Base-by-base conservation (phyloP, 441 rosid species). In the Gossypium trilobum region DNA sequence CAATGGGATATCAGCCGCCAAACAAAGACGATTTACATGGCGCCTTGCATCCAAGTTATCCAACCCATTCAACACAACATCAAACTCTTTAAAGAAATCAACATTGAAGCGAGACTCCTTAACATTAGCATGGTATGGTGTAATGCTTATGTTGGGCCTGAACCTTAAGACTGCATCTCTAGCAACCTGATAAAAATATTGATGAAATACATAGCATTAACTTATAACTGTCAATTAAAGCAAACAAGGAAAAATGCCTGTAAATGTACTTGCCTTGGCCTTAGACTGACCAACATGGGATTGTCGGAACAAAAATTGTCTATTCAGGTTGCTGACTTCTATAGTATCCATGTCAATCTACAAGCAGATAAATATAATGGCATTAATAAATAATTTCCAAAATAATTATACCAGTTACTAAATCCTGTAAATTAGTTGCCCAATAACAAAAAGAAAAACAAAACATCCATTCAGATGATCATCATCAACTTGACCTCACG, bases 281-380 rank as follows among this genome's bases (percentile, higher is more conserved):
- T 95, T 95, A 19, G 99, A 95, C 81, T 81, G 99, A 68, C 99
- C 97, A 66, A 95, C 99, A 85, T 95, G 99, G 42, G 87, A 89
- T 52, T 86, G 85, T 58, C 99, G 91, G 79, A 95, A 95, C 69
- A 95, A 80, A 82, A 95, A 92, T 70, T 95, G 99, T 75, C 99
- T 87, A 78, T 95, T 95, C 71, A 95, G 88, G 87, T 95, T 95
- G 80, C 99, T 95, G 64, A 95, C 99, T 92, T 95, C 99, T 76
- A 95, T 95, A 9, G 97, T 91, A 70, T 95, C 99, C 99, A 95
- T 89, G 82, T 95, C 99, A 80, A 95, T 95, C 99, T 94, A 87
- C 79, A 83, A 73, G 57, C 4, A 59, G 72, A 74, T 29, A 66
- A 42, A 39, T 39, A 33, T 25, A 75, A 74, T 73, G 56, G 19